A percentile compares a stretch with the other conserved stretches of the same genome.
Conservation (phyloP, 2,329 filamentous ascomycete genomes). For the Fusarium brachygibbosum region DNA sequence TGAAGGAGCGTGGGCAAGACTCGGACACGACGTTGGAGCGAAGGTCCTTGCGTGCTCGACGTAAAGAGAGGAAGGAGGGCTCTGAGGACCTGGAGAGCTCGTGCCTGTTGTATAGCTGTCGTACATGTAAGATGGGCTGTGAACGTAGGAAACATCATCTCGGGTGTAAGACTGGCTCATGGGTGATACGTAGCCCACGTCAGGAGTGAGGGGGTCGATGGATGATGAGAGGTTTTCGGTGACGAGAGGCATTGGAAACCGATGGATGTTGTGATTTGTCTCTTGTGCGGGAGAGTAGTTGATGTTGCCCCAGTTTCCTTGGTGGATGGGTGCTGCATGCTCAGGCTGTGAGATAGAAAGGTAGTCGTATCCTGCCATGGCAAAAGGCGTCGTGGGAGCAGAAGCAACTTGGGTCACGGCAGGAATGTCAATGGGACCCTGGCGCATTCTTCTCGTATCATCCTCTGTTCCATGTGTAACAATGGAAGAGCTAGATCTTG, state of each 20-base stretch:
- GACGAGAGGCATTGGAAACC: constrained; percentile 62
- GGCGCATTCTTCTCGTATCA: constrained; percentile 50
- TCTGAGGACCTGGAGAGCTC: constrained; percentile 67
- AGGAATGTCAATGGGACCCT: constrained; percentile 56
- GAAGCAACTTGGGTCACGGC: constrained; percentile 55
- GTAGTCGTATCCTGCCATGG: constrained; percentile 61
- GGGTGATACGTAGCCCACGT: constrained; percentile 73
- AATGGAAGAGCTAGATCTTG: constrained; percentile 61
- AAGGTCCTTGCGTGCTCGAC: constrained; percentile 64
- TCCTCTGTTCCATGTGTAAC: constrained; percentile 51
- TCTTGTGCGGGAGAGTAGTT: constrained; percentile 60
- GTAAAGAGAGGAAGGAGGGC: constrained; percentile 67
- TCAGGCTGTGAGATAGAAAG: constrained; percentile 65
- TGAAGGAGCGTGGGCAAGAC: constrained; percentile 71
- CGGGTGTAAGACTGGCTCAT: constrained; percentile 69
- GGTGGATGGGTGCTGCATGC: constrained; percentile 56
- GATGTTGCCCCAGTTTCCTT: constrained; percentile 62
- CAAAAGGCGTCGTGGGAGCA: constrained; percentile 60
- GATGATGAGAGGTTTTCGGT: constrained; percentile 67
- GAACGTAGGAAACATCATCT: constrained; percentile 69
- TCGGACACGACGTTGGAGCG: constrained; percentile 71
- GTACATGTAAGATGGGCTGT: constrained; percentile 70
- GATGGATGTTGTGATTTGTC: constrained; percentile 58
- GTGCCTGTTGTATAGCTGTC: constrained; percentile 66
- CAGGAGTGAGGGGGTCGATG: constrained; percentile 69